These are phyloP conservation scores for Henningerozyma blattae DNA, from an alignment of 805 yeast species.

Conservation along the genomic window DNA sequence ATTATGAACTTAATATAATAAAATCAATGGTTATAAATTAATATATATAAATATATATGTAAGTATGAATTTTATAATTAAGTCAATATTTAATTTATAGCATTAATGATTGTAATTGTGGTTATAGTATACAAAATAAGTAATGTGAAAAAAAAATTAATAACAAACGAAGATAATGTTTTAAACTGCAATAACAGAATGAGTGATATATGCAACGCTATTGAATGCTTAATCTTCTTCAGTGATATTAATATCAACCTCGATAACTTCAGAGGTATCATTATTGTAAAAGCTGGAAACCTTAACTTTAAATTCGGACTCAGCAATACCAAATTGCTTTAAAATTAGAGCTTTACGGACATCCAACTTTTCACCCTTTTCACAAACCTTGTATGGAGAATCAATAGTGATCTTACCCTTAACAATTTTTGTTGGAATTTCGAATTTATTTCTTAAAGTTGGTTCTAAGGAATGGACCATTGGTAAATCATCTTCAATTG, in stretches of 20 bases:
- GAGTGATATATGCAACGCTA: background rate
- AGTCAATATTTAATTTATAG: too few relatives aligned
- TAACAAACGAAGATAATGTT: too few relatives aligned
- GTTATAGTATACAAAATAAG: too few relatives aligned
- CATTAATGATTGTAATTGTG: too few relatives aligned
- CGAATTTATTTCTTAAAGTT: slow-evolving; percentile 76
- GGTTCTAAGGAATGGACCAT: slow-evolving; percentile 94
- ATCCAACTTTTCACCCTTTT: slow-evolving; percentile 67
- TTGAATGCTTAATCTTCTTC: slow-evolving; percentile 1
- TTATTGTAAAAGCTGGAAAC: slow-evolving; percentile 68
- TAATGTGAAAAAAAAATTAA: too few relatives aligned
- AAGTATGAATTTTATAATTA: too few relatives aligned
- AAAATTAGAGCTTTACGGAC: slow-evolving; percentile 84
- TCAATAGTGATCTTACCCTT: slow-evolving; percentile 75
- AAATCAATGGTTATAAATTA: too few relatives aligned
- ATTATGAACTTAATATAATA: too few relatives aligned
- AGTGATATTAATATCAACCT: slow-evolving; percentile 26
- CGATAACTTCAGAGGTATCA: slow-evolving; percentile 30
- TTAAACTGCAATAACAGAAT: background rate
- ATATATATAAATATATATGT: too few relatives aligned
- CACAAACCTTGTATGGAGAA: slow-evolving; percentile 70
- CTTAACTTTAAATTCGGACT: slow-evolving; percentile 77
- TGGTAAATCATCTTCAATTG: slow-evolving; percentile 88
- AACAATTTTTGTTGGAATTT: slow-evolving; percentile 83
- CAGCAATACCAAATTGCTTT: slow-evolving; percentile 93